Conservation (phyloP, 2,329 filamentous ascomycete genomes). For the Teratosphaeria nubilosa region DNA sequence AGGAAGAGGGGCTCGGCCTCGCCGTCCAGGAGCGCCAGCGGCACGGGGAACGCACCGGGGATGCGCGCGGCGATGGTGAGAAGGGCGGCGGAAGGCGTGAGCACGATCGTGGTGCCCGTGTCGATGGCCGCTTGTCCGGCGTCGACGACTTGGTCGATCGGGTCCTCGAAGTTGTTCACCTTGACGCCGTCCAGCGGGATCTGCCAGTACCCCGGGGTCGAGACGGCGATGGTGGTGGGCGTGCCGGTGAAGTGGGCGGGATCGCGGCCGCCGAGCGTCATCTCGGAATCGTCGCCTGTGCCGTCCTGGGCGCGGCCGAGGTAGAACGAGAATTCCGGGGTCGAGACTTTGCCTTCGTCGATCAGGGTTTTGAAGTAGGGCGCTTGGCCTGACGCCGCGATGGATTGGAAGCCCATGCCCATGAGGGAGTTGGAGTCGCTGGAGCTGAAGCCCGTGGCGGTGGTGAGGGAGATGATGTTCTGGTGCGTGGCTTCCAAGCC, state of each 20-base stretch:
- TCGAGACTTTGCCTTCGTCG: slow-evolving; percentile 12
- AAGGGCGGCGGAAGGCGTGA: slow-evolving; percentile 22
- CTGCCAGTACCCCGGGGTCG: slow-evolving; percentile 19
- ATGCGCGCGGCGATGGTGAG: slow-evolving; percentile 23
- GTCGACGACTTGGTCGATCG: neutral
- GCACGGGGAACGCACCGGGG: slow-evolving; percentile 23
- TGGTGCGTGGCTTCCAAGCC: slow-evolving; percentile 14
- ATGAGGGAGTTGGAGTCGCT: slow-evolving; percentile 15
- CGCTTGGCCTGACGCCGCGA: slow-evolving; percentile 11
- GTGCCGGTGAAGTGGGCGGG: slow-evolving; percentile 12
- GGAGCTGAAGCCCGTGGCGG: slow-evolving; percentile 14
- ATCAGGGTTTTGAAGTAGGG: slow-evolving; percentile 20
- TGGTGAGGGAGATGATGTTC: slow-evolving; percentile 13
- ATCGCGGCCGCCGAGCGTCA: slow-evolving; percentile 19
- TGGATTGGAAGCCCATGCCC: slow-evolving; percentile 14
- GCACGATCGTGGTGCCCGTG: slow-evolving; percentile 24
- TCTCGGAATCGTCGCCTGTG: slow-evolving; percentile 13
- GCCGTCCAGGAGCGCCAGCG: slow-evolving; percentile 12
- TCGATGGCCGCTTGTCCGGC: slow-evolving; percentile 17
- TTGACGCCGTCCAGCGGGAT: slow-evolving; percentile 15
- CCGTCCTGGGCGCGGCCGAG: slow-evolving; percentile 14
- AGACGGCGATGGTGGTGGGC: slow-evolving; percentile 16
- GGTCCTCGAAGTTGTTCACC: neutral
- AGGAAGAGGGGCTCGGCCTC: slow-evolving; percentile 5
- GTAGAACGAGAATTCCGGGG: slow-evolving; percentile 21